Base-by-base conservation (phyloP, 768 basidiomycete genomes). In the Tulasnella sp. region DNA sequence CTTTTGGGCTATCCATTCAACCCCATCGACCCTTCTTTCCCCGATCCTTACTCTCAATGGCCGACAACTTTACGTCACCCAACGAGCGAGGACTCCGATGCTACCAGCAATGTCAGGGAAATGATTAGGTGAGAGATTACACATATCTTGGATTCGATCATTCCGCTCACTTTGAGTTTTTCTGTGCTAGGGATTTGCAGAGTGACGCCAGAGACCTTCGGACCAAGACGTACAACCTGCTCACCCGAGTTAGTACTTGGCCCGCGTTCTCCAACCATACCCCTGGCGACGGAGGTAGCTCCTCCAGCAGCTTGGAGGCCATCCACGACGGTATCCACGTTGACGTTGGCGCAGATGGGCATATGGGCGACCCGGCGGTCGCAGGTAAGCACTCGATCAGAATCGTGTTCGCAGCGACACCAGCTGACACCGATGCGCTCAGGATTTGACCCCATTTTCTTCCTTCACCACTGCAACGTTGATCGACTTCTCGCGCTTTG, bases 391-490 rank as follows among this genome's bases (percentile, higher is more conserved):
- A 27, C 18, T n/a, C 16, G 4, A 9, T 27, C 12, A 18, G 10
- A 14, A 12, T 14, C 71, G 14, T 0, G 6, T 40, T 58, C 12
- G 27, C 21, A 16, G 36, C 1, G 16, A 12, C 19, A 34, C 40
- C 21, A 72, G 71, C 16, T 40, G 4, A 36, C 31, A 19, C 21
- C 8, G 9, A 19, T 1, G 0, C 21, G 1, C 27, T 16, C 24
- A 80, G 79, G 42, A 19, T 78, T 78, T 56, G 79, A 80, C 38
- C 79, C 79, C 0, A 80, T 80, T 36, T 80, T 80, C 79, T 80
- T 27, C 58, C 42, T 80, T 80, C 79, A 80, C 39, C 79, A 80
- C 27, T 10, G 12, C 39, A 76, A 80, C 16, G 76, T 80, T 38
- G 79, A 80, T 31, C 44, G 79, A 9, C 7, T 80, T 12, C n/a